phyloP scores from a whole-genome alignment of 768 basidiomycete genomes.

The Tylopilus subfusipes region DNA sequence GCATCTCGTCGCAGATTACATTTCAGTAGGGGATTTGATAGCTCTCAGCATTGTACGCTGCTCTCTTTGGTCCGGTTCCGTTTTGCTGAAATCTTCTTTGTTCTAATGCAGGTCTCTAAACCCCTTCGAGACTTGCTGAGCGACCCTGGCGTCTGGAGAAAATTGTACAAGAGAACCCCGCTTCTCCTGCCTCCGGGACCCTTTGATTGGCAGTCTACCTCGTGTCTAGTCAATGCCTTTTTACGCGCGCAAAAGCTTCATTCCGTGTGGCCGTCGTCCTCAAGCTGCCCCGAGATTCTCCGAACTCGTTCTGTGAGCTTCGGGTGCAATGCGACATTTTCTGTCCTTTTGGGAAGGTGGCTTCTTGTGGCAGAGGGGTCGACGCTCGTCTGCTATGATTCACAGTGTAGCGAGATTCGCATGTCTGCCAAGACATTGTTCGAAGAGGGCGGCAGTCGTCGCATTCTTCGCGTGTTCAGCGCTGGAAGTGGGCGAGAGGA shows the following conservation, averaged over 20 bases:
- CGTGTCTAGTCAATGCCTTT: conserved; percentile 3
- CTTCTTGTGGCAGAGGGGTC: conserved; percentile 9
- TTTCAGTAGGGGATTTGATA: background rate
- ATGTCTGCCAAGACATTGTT: background rate
- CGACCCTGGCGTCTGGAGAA: conserved; percentile 6
- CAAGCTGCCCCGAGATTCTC: background rate
- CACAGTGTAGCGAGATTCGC: background rate
- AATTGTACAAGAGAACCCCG: background rate
- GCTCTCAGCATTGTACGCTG: conserved; percentile 3
- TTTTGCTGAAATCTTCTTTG: background rate
- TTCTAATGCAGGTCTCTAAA: conserved; percentile 1
- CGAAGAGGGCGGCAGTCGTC: background rate
- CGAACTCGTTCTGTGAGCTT: background rate
- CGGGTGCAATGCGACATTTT: background rate
- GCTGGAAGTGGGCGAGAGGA: background rate
- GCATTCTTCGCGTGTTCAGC: conserved; percentile 1
- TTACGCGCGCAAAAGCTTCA: background rate
- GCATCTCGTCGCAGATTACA: background rate
- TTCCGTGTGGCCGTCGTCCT: conserved; percentile 7
- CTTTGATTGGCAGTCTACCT: conserved; percentile 10
- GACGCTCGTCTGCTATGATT: conserved; percentile 10
- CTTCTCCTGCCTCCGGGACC: conserved; percentile 7
- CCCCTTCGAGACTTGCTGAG: background rate
- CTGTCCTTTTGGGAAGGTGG: conserved; percentile 8
- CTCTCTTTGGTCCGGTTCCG: background rate